Evolutionary conservation across 2,329 filamentous ascomycete species (phyloP).

Genomic region (Apiospora arundinis): DNA sequence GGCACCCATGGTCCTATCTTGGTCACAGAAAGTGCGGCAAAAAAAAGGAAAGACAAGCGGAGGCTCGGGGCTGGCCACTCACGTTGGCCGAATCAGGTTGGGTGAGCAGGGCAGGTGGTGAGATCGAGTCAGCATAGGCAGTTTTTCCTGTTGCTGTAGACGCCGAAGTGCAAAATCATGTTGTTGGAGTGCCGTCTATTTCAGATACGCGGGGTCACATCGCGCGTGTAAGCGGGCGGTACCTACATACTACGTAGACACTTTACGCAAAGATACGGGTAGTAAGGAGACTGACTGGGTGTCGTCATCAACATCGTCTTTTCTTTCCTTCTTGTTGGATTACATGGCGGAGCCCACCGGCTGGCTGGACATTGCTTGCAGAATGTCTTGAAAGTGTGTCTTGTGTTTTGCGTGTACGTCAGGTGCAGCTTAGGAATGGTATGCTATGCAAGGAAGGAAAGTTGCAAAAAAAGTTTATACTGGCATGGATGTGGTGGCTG

Average conservation of each 20-base stretch:
- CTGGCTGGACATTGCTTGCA: neutral
- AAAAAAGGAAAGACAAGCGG: neutral
- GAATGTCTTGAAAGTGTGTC: too few relatives aligned
- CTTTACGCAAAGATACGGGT: too few relatives aligned
- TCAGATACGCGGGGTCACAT: constrained; percentile 17
- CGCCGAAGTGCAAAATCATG: neutral
- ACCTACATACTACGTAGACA: neutral
- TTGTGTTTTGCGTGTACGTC: too few relatives aligned
- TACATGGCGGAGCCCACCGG: neutral
- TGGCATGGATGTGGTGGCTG: neutral
- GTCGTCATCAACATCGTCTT: neutral
- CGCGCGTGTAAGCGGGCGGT: neutral
- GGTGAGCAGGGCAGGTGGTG: neutral
- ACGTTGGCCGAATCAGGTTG: neutral
- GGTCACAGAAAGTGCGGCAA: neutral
- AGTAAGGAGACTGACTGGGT: neutral
- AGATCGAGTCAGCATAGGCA: neutral
- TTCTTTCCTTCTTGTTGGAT: neutral
- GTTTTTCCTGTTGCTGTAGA: neutral
- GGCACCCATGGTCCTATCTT: neutral
- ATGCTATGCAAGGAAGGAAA: neutral
- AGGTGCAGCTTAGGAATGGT: too few relatives aligned
- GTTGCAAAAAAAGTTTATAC: neutral
- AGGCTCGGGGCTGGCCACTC: neutral
- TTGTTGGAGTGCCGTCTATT: neutral